Evolutionary conservation across 2,329 filamentous ascomycete genomes (phyloP).

Genomic region (Pochonia chlamydosporia): DNA sequence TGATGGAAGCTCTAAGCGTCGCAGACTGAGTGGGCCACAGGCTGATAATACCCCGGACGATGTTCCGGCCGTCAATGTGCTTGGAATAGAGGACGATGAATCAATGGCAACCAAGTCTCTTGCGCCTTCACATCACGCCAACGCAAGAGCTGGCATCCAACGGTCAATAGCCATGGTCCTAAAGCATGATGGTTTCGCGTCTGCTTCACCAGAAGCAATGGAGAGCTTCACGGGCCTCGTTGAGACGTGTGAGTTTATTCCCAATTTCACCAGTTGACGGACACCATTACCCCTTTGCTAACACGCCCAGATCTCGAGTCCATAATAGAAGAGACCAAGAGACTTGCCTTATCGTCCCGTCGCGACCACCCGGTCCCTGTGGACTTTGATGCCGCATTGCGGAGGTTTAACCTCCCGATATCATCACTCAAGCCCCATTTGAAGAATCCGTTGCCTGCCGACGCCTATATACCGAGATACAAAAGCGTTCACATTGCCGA

Average conservation of each 20-base stretch:
- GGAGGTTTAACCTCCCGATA: slow-evolving; percentile 44
- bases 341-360: slow-evolving; percentile 40
- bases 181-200: slow-evolving; percentile 52
- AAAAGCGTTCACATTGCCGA: slow-evolving; percentile 31
- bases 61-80: neutral
- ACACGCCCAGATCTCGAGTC: slow-evolving; percentile 39
- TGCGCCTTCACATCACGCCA: slow-evolving; percentile 24
- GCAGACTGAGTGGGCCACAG: neutral
- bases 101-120: slow-evolving; percentile 14
- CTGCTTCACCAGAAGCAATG: slow-evolving; percentile 48
- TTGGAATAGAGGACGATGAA: slow-evolving; percentile 10
- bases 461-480: slow-evolving; percentile 32
- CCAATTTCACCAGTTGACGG: neutral
- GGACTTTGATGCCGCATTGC: slow-evolving; percentile 52
- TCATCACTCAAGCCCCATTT: slow-evolving; percentile 50
- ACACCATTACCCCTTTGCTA: slow-evolving; percentile 7
- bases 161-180: slow-evolving; percentile 51
- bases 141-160: slow-evolving; percentile 35
- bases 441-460: slow-evolving; percentile 42
- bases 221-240: slow-evolving; percentile 51
- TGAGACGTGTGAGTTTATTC: slow-evolving; percentile 50
- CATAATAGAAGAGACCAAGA: slow-evolving; percentile 43
- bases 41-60: neutral
- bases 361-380: slow-evolving; percentile 47
- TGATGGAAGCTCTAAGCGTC: slow-evolving; percentile 25